Conservation (phyloP, 2,329 filamentous ascomycete species). For the Plectosphaerella plurivora region DNA sequence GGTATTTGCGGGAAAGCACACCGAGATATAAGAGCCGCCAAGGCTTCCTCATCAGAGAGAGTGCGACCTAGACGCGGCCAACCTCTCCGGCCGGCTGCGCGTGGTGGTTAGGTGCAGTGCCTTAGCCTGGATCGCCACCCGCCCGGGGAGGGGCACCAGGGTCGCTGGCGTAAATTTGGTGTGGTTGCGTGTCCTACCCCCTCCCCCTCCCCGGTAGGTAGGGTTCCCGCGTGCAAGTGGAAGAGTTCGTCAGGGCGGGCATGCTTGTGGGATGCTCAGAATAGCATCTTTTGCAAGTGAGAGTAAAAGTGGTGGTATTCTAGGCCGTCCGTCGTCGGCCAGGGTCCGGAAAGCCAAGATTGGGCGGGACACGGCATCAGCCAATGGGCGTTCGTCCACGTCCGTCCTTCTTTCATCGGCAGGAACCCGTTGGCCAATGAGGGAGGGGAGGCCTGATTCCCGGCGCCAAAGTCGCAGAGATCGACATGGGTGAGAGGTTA, state of each 20-base stretch:
- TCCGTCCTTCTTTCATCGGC: not conserved
- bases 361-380: not conserved
- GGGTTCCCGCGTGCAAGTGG: no score
- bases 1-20: no score
- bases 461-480: slow-evolving; percentile 8
- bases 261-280: not conserved
- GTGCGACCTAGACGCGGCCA: no score
- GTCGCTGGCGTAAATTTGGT: not conserved
- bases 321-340: no score
- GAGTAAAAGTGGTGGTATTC: no score
- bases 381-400: not conserved
- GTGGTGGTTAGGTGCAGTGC: no score
- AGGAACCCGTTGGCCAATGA: not conserved
- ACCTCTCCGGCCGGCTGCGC: no score
- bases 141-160: not conserved
- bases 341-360: slow-evolving; percentile 2
- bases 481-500: not conserved
- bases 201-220: no score
- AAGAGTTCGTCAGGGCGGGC: no score
- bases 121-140: not conserved
- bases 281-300: no score
- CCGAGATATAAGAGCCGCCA: no score
- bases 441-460: not conserved
- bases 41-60: no score
- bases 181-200: not conserved